Evolutionary conservation across 129 eudicot species (phyloP).

Genomic region (Saussurea involucrata): DNA sequence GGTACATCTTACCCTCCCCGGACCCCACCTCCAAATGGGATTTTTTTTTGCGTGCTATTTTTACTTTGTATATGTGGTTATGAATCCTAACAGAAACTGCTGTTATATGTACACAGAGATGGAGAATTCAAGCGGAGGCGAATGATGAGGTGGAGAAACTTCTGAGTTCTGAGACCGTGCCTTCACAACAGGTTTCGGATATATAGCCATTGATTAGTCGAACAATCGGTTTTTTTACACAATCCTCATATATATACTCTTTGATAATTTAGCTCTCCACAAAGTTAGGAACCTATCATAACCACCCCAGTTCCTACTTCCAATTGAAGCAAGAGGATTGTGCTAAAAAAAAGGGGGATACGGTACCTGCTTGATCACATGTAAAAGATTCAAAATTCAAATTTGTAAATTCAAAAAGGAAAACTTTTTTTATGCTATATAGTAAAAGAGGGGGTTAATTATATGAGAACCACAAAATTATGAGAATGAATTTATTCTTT

Average conservation of each 20-base stretch:
- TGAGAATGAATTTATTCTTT: background rate
- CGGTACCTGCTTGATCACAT: background rate
- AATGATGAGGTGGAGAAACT: conserved; percentile 97
- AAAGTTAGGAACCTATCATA: conserved; percentile 14
- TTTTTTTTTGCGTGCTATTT: too few relatives aligned
- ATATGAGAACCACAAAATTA: background rate
- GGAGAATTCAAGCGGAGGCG: conserved; percentile 95
- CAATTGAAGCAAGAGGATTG: background rate
- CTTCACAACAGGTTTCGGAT: conserved; percentile 46
- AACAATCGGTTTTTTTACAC: background rate
- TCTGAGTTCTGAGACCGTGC: conserved; percentile 54
- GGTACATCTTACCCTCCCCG: background rate
- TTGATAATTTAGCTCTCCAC: background rate
- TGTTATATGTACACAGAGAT: conserved; percentile 45
- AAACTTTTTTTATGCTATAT: background rate
- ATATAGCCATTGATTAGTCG: conserved; percentile 19
- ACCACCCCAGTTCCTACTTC: background rate
- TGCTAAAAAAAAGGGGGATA: background rate
- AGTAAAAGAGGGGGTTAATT: background rate
- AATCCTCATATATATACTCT: background rate
- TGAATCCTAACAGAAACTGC: background rate
- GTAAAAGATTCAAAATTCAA: conserved; percentile 4
- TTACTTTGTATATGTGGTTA: background rate
- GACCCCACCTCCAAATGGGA: background rate
- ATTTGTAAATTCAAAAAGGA: conserved; percentile 16